A percentile compares a stretch with the other conserved stretches of the same genome.
Conservation (phyloP, 257 asterid species). For the Linderniella brevidens region DNA sequence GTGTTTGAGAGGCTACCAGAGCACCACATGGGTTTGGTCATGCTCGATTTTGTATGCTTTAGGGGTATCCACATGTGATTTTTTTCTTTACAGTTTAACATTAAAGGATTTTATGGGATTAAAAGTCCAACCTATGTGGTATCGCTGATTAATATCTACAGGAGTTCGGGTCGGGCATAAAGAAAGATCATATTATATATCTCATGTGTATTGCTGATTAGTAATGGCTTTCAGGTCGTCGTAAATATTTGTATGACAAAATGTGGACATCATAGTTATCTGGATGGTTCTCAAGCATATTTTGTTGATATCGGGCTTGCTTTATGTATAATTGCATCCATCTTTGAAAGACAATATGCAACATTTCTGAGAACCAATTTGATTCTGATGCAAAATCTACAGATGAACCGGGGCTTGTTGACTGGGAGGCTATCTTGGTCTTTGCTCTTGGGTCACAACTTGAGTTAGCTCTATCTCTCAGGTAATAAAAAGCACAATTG, state of each 20-base stretch:
- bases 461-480: constrained; percentile 75
- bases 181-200: too few species aligned
- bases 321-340: constrained; percentile 49
- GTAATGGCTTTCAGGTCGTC: constrained; percentile 12
- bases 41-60: too few species aligned
- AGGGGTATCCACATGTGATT: too few species aligned
- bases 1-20: too few species aligned
- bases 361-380: constrained; percentile 25
- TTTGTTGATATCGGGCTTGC: constrained; percentile 85
- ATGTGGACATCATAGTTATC: constrained; percentile 11
- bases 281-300: constrained; percentile 13
- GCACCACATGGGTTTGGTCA: too few species aligned
- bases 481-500: constrained; percentile 36
- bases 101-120: too few species aligned
- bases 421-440: constrained; percentile 98
- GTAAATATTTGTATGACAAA: too few species aligned
- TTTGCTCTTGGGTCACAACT: constrained; percentile 94
- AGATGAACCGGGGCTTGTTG: constrained; percentile 22
- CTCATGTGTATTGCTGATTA: constrained; percentile 41
- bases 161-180: too few species aligned
- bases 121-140: too few species aligned
- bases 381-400: constrained; percentile 19
- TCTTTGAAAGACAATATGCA: constrained; percentile 43
- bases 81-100: too few species aligned
- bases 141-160: too few species aligned